Conservation (phyloP, 106 monocot species). For the Dendrobium huoshanense region DNA sequence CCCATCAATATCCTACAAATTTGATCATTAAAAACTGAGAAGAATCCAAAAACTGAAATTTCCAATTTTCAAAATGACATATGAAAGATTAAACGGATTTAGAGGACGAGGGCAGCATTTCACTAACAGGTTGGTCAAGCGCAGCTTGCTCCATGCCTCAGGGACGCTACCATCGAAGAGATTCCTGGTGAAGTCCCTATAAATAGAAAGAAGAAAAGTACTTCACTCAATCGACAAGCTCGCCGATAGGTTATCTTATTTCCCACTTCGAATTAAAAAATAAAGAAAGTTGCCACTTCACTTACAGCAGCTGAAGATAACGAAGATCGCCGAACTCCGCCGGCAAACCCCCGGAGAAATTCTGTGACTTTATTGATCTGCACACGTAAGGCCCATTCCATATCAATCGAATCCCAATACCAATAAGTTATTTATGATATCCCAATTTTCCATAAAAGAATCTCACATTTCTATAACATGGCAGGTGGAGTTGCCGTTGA, state of each 20-base stretch:
- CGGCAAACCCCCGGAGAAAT: slow-evolving; percentile 46
- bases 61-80: background rate
- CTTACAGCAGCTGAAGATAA: slow-evolving; percentile 50
- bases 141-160: slow-evolving; percentile 30
- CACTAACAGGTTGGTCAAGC: slow-evolving; percentile 42
- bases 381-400: background rate
- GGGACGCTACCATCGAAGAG: slow-evolving; percentile 55
- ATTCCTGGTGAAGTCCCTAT: slow-evolving; percentile 66
- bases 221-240: background rate
- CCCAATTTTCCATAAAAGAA: background rate
- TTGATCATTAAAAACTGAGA: background rate
- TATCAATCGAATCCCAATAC: background rate
- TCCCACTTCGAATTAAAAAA: background rate
- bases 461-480: slow-evolving; percentile 38
- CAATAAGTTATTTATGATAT: background rate
- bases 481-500: slow-evolving; percentile 27
- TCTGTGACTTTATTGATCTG: slow-evolving; percentile 48
- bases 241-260: background rate
- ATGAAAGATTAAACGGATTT: background rate
- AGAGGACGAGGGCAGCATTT: background rate
- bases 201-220: background rate
- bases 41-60: background rate
- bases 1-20: slow-evolving; percentile 40
- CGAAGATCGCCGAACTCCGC: slow-evolving; percentile 36
- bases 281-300: background rate